Conservation (phyloP, 2,329 filamentous ascomycete species). For the Claviceps sp. region DNA sequence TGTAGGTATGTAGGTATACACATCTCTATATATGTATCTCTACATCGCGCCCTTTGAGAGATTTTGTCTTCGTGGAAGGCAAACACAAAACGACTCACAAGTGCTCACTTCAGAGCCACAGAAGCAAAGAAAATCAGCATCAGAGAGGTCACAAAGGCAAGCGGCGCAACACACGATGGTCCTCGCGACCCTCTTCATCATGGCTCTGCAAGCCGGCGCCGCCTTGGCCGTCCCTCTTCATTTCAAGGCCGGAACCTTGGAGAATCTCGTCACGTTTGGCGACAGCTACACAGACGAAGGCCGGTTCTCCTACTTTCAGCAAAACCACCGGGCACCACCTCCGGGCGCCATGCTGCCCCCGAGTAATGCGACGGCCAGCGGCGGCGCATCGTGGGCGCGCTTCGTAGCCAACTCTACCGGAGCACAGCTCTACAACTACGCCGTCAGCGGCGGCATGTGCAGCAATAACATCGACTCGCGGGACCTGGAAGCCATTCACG, state of each 20-base stretch:
- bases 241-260: neutral
- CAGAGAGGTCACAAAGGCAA: neutral
- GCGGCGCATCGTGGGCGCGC: conserved; percentile 56
- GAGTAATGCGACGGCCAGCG: conserved; percentile 42
- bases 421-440: conserved; percentile 51
- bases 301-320: conserved; percentile 49
- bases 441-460: conserved; percentile 59
- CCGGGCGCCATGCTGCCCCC: conserved; percentile 35
- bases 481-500: conserved; percentile 24
- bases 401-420: conserved; percentile 48
- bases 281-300: conserved; percentile 68
- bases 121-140: too few relatives aligned
- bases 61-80: too few relatives aligned
- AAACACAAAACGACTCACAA: too few relatives aligned
- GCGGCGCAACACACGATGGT: neutral
- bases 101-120: neutral
- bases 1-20: too few relatives aligned
- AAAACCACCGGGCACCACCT: conserved; percentile 49
- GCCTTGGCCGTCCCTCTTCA: neutral
- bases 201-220: neutral
- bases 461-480: conserved; percentile 54
- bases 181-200: neutral
- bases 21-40: too few relatives aligned
- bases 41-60: too few relatives aligned
- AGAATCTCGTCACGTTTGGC: conserved; percentile 56